phyloP scores from a whole-genome alignment of 768 basidiomycete genomes.

The Termitomyces sp. region DNA sequence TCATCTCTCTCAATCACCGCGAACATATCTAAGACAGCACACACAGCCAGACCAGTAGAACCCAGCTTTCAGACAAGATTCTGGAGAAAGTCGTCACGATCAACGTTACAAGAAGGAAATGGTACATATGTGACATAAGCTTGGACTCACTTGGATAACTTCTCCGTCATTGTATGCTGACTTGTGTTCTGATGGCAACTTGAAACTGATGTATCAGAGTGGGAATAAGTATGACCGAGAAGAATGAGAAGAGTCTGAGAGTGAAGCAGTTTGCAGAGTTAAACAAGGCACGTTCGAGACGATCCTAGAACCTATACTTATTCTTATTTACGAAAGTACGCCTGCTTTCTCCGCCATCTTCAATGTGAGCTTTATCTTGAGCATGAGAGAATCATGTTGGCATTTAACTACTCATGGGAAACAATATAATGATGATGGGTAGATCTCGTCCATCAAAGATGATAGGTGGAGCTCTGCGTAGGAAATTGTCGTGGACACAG shows the following conservation, averaged over 20 bases:
- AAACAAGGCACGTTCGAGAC: too few relatives aligned
- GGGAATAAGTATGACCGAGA: too few relatives aligned
- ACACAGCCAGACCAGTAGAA: not conserved
- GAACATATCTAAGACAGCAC: not conserved
- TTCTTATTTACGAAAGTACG: not conserved
- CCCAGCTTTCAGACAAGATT: not conserved
- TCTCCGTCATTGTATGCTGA: too few relatives aligned
- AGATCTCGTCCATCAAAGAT: not conserved
- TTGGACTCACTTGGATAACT: too few relatives aligned
- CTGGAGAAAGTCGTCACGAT: too few relatives aligned
- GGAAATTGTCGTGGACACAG: not conserved
- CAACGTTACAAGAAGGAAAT: too few relatives aligned
- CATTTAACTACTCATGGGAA: not conserved
- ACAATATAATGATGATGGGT: not conserved
- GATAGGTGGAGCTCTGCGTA: not conserved
- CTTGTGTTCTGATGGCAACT: too few relatives aligned
- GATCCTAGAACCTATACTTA: too few relatives aligned
- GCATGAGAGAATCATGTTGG: not conserved
- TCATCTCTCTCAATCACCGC: conserved; percentile 16
- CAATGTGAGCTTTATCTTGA: not conserved
- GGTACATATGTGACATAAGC: too few relatives aligned
- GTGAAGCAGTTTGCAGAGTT: too few relatives aligned
- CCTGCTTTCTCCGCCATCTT: not conserved
- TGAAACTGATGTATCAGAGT: too few relatives aligned
- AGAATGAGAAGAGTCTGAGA: too few relatives aligned